Percentiles rank a stretch among this genome's conserved stretches.
These are phyloP conservation scores for Xylariaceae sp. DNA, from an alignment of 2,329 filamentous ascomycete species.

Conservation along the genomic window DNA sequence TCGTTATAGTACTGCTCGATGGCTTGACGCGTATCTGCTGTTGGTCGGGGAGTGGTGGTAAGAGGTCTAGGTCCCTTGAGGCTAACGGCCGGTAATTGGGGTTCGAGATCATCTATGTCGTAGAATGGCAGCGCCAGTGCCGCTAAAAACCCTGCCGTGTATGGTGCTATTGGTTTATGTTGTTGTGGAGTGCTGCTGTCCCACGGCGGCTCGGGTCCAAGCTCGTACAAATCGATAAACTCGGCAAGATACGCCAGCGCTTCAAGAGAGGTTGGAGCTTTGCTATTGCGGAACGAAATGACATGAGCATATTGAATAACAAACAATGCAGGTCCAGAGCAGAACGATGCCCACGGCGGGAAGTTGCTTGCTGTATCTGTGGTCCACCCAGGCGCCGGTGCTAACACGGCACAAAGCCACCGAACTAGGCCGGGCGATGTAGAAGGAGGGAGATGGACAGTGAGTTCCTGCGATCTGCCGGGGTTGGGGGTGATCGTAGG, in stretches of 20 bases:
- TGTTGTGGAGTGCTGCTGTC: neutral
- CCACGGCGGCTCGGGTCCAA: neutral
- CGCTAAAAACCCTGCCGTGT: constrained; percentile 4
- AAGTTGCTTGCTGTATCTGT: neutral
- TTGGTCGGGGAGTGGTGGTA: neutral
- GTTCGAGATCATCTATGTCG: constrained; percentile 1
- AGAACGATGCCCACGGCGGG: neutral
- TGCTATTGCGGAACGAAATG: neutral
- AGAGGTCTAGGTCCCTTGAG: neutral
- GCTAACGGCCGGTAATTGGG: neutral
- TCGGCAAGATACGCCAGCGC: constrained; percentile 1
- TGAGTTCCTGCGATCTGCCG: neutral
- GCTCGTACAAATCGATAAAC: neutral
- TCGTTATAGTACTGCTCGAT: constrained; percentile 9
- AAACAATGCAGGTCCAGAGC: neutral
- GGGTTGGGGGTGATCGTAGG: neutral
- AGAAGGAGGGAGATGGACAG: constrained; percentile 4
- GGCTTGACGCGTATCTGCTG: neutral
- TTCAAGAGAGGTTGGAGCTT: constrained; percentile 2
- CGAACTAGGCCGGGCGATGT: constrained; percentile 3
- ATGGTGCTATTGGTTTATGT: constrained; percentile 1
- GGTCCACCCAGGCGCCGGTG: constrained; percentile 5
- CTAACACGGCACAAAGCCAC: constrained; percentile 11
- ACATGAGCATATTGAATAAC: neutral
- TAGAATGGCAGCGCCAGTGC: constrained; percentile 8